A percentile compares a stretch with the other conserved stretches of the same genome.
Conservation (phyloP, 2,329 filamentous ascomycete genomes). For the Fusarium temperatum region DNA sequence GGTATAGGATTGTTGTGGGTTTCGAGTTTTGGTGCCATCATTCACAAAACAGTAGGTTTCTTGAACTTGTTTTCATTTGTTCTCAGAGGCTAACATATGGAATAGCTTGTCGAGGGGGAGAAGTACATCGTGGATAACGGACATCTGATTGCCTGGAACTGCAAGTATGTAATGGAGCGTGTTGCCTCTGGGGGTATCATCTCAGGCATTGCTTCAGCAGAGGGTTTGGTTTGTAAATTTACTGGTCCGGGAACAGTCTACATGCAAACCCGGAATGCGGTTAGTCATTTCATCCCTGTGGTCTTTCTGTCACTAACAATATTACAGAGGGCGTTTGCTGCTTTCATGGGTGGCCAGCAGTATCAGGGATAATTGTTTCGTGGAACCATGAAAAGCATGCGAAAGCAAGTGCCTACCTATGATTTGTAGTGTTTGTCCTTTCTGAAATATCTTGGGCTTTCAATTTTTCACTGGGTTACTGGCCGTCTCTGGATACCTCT, state of each 20-base stretch:
- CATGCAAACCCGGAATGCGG: constrained; percentile 89
- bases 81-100: constrained; percentile 7
- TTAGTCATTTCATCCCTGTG: constrained; percentile 47
- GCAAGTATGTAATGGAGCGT: constrained; percentile 89
- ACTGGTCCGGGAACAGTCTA: constrained; percentile 91
- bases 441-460: not conserved
- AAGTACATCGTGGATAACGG: constrained; percentile 94
- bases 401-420: not conserved
- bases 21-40: constrained; percentile 92
- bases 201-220: constrained; percentile 81
- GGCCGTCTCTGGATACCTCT: constrained; percentile 25
- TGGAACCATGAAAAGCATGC: not conserved
- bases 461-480: not conserved
- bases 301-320: constrained; percentile 11
- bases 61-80: no score
- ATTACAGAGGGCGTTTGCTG: constrained; percentile 59
- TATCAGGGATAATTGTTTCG: constrained; percentile 40
- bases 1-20: constrained; percentile 88
- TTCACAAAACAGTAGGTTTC: constrained; percentile 84
- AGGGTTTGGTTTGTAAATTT: constrained; percentile 95
- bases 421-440: not conserved
- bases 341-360: constrained; percentile 61
- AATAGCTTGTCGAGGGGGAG: constrained; percentile 71
- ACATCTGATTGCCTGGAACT: constrained; percentile 96
- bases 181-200: constrained; percentile 91